Evolutionary conservation across 108 stramenopile genomes (phyloP).

Genomic region (Skeletonema tropicum): DNA sequence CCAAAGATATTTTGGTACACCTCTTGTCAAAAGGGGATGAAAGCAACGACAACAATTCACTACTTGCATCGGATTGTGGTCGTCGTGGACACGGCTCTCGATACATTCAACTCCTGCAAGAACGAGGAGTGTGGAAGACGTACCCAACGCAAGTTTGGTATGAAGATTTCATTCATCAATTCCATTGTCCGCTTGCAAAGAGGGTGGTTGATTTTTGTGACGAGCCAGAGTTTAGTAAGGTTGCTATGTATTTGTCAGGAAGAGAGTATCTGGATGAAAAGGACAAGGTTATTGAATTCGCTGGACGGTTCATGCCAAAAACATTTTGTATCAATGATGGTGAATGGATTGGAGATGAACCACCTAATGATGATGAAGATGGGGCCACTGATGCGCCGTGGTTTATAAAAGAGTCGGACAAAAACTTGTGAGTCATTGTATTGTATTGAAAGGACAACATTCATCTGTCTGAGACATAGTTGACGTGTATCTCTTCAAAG

Average conservation of each 20-base stretch:
- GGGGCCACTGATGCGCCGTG: constrained; percentile 10
- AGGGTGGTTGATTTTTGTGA: constrained; percentile 52
- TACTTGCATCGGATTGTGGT: constrained; percentile 41
- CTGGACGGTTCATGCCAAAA: constrained; percentile 45
- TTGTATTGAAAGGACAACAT: too few relatives aligned
- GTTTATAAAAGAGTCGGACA: constrained; percentile 13
- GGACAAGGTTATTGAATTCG: constrained; percentile 38
- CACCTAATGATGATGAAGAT: not conserved
- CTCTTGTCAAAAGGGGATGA: not conserved
- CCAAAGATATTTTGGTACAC: not conserved
- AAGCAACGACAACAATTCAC: not conserved
- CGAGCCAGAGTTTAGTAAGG: constrained; percentile 53
- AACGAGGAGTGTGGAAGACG: constrained; percentile 15
- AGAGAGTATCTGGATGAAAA: constrained; percentile 63
- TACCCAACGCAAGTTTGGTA: constrained; percentile 62
- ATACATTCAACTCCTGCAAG: constrained; percentile 27
- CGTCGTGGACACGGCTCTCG: constrained; percentile 47
- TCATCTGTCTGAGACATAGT: too few relatives aligned
- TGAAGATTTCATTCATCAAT: constrained; percentile 40
- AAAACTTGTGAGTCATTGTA: not conserved
- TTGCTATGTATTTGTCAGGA: constrained; percentile 43
- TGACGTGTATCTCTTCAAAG: too few relatives aligned
- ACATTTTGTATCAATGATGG: constrained; percentile 43
- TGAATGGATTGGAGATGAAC: constrained; percentile 17
- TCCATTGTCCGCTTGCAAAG: constrained; percentile 54